Evolutionary conservation across 495 filamentous ascomycete genomes (phyloP), one percentile per base, ranked within the genome.

Genomic region (Talaromyces nanjingensis): DNA sequence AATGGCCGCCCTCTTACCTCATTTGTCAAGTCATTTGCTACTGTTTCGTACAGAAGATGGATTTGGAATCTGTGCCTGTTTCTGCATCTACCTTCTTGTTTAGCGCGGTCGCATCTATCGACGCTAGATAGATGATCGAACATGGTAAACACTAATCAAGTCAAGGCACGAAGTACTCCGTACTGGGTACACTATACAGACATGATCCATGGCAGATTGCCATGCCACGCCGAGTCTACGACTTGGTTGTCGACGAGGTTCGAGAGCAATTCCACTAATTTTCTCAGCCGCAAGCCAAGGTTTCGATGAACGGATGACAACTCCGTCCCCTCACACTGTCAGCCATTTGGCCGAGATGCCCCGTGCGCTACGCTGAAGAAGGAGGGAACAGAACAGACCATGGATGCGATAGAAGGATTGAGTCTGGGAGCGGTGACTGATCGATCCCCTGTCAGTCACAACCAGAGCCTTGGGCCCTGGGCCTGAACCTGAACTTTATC

Each of bases 381-480:
- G 42, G n/a, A n/a, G 12, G 4, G 29, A 31, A 31, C 22, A n/a
- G n/a, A n/a, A 25, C 27, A 29, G 27, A 29, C 2, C 27, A 7
- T 31, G 29, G 6, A 31, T 7, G 29, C 29, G 6, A 31, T 16
- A n/a, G 33, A 37, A 37, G 33, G 33, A 0, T 3, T 2, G 33
- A 37, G 33, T 37, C 33, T 37, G 29, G 29, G 29, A 37, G 33
- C 33, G 33, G 33, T 37, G 33, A 37, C 33, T 37, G 33, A 56
- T 56, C 29, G 22, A 29, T 29, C 27, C 53, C 53, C 45, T 49
- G 45, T 49, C 20, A 49, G 45, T 45, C 45, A 49, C 12, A 22
- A 56, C 53, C 53, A 29, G 53, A 56, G 22, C 53, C 27, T 56
- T 56, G 53, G 53, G 49, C 24, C 49, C 49, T 54, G 7, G 31